A percentile compares a stretch with the other conserved stretches of the same genome.
These are phyloP conservation scores for Petrea volubilis DNA, from an alignment of 257 asterid genomes.

Conservation along the genomic window DNA sequence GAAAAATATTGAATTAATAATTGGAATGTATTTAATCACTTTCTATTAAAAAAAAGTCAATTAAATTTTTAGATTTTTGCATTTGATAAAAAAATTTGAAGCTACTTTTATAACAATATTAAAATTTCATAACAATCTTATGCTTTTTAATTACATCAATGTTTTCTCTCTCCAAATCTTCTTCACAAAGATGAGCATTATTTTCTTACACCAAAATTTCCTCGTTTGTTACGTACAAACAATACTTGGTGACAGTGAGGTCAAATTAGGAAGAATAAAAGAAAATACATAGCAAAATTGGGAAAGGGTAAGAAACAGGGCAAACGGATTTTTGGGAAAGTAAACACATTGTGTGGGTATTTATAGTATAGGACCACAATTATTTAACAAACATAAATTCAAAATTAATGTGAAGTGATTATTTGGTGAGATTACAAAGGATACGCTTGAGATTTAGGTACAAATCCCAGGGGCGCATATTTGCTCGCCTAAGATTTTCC, in stretches of 20 bases:
- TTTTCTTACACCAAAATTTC: neutral
- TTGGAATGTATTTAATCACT: too few relatives aligned
- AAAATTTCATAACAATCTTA: too few relatives aligned
- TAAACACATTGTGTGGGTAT: neutral
- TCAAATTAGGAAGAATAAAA: neutral
- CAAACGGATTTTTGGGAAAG: neutral
- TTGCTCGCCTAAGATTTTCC: neutral
- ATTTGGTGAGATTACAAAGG: constrained; percentile 24
- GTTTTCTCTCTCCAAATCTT: neutral
- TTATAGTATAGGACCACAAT: neutral
- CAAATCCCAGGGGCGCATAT: constrained; percentile 22
- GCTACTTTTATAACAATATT: too few relatives aligned
- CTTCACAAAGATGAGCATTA: neutral
- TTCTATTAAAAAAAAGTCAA: too few relatives aligned
- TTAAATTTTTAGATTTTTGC: too few relatives aligned
- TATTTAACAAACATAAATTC: neutral
- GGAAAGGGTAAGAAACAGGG: neutral
- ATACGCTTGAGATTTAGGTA: constrained; percentile 33
- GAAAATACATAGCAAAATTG: neutral
- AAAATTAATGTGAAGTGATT: neutral
- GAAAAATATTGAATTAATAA: too few relatives aligned
- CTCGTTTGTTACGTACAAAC: neutral
- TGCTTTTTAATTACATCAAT: neutral
- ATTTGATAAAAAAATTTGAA: too few relatives aligned
- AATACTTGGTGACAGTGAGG: neutral